Evolutionary conservation across 1,139 yeast genomes (phyloP), one percentile per base, ranked within the genome.

Genomic region (Pichia sp.): DNA sequence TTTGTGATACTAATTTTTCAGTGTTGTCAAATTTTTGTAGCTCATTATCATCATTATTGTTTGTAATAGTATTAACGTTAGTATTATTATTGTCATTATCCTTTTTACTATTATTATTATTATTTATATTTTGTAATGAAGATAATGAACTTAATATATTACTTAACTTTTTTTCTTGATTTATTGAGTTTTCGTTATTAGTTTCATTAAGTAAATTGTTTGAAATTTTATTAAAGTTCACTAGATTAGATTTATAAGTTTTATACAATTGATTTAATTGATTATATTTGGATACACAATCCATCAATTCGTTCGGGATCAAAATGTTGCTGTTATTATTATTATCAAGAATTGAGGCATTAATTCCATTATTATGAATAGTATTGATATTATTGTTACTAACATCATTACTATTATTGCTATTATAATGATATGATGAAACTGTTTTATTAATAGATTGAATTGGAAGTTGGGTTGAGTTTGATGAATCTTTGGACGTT

Each of bases 61-160:
- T 29, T 9, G 8, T 29, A 28, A 6, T 3, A n/a, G 25, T 32
- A 20, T 36, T 16, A n/a, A 24, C 5, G 11, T 30, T 11, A 2
- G 10, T 6, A 16, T 23, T 20, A 16, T 7, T 26, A 11, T n/a
- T n/a, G n/a, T 16, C 22, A 11, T 9, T 28, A 28, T 25, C 4
- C 5, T 22, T 28, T 9, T 5, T 12, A 20, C 25, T 32, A 24
- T 39, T 16, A 20, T 20, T 20, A 23, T 30, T 16, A n/a, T n/a
- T 3, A 16, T 34, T 11, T 6, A 4, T 32, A 11, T 16, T 27
- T 23, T 44, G 41, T 24, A 46, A 30, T 4, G 48, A 28, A 4
- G 50, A 47, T 27, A 47, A 37, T 3, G 50, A 47, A 20, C 37
- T 35, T 23, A 47, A 36, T 24, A 47, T 22, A 27, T 30, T 47